Conservation (phyloP, 306 rosid species). For the Trifolium pratense region DNA sequence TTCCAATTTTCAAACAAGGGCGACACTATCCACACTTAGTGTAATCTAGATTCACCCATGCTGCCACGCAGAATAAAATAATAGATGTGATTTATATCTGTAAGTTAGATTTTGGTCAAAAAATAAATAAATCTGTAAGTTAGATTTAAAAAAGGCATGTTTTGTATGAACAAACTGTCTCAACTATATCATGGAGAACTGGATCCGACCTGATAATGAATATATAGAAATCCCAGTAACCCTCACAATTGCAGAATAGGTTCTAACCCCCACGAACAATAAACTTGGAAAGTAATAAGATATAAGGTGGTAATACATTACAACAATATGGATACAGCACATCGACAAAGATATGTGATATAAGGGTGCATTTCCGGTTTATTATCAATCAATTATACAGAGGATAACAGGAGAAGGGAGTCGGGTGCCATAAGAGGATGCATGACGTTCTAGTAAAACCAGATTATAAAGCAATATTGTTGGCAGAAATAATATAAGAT, state of each 20-base stretch:
- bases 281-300: conserved; percentile 1
- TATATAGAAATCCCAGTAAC: conserved; percentile 5
- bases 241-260: background rate
- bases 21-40: background rate
- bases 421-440: conserved; percentile 4
- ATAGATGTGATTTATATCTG: conserved; percentile 4
- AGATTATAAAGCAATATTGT: conserved; percentile 16
- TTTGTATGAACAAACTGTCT: background rate
- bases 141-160: background rate
- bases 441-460: conserved; percentile 17
- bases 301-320: background rate
- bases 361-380: conserved; percentile 18
- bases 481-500: background rate
- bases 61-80: background rate
- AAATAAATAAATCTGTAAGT: background rate
- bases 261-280: background rate
- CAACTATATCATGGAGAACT: background rate
- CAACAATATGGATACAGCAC: conserved; percentile 30
- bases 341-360: background rate
- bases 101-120: too few species aligned
- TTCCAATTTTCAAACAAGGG: conserved; percentile 23
- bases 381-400: conserved; percentile 11
- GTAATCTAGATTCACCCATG: background rate
- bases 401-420: conserved; percentile 24
- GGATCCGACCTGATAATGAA: background rate